A percentile compares a stretch with the other conserved stretches of the same genome.
phyloP scores from a whole-genome alignment of 163 green algal species.

The Scenedesmus sp. region DNA sequence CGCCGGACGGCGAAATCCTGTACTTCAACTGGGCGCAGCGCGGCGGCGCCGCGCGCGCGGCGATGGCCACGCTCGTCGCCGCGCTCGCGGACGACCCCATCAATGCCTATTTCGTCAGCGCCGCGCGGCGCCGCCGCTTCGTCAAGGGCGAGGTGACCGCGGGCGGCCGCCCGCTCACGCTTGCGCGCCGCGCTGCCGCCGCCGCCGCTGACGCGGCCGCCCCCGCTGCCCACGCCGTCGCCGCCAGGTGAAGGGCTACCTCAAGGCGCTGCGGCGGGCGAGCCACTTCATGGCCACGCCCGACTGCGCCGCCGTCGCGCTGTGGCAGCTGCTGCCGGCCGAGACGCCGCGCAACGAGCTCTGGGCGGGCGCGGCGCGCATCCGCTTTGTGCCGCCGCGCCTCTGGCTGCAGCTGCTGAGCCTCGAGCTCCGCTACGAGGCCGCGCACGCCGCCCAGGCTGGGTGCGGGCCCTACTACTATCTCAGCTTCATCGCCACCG shows the following conservation, averaged over 20 bases:
- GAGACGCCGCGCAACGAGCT: constrained; percentile 49
- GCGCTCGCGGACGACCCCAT: constrained; percentile 45
- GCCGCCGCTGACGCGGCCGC: not conserved
- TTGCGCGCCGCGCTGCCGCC: not conserved
- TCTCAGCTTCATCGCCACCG: constrained; percentile 46
- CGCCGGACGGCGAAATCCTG: not conserved
- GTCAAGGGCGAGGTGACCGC: constrained; percentile 28
- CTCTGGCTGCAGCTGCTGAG: constrained; percentile 35
- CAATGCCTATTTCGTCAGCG: constrained; percentile 43
- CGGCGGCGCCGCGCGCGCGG: not conserved
- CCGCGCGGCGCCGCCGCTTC: constrained; percentile 1
- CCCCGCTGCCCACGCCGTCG: not conserved
- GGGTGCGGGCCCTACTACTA: constrained; percentile 44
- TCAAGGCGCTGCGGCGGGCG: constrained; percentile 39
- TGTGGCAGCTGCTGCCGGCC: constrained; percentile 50
- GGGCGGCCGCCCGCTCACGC: not conserved
- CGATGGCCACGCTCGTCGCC: constrained; percentile 37
- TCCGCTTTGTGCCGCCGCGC: constrained; percentile 27
- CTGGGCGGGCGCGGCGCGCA: constrained; percentile 39
- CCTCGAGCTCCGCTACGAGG: constrained; percentile 48
- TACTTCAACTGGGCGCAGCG: constrained; percentile 40
- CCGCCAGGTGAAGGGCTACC: constrained; percentile 44
- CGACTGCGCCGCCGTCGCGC: constrained; percentile 36
- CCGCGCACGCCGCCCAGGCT: constrained; percentile 14
- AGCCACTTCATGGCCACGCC: constrained; percentile 44